A percentile compares a stretch with the other conserved stretches of the same genome.
These are phyloP conservation scores for Scleroderma citrinum DNA, from an alignment of 768 basidiomycete species.

Conservation along the genomic window DNA sequence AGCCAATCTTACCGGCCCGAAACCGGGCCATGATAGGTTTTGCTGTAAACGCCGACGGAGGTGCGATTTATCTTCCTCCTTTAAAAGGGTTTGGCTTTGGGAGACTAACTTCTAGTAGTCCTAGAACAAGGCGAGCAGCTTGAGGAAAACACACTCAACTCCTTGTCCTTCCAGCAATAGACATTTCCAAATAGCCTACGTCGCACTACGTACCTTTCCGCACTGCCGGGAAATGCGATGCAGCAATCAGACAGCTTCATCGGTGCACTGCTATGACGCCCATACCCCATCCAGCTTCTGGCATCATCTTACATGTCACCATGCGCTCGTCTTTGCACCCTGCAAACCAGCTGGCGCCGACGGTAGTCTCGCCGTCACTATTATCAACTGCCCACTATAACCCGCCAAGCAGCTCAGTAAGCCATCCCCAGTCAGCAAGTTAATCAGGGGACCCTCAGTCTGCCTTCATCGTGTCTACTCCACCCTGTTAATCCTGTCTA, in stretches of 20 bases:
- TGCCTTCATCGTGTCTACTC: conserved; percentile 20
- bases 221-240: conserved; percentile 65
- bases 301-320: neutral
- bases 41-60: too few relatives aligned
- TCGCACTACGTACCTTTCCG: conserved; percentile 38
- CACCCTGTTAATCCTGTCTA: conserved; percentile 11
- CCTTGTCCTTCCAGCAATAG: too few relatives aligned
- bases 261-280: conserved; percentile 40
- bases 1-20: too few relatives aligned
- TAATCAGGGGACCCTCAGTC: conserved; percentile 75
- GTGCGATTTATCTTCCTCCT: too few relatives aligned
- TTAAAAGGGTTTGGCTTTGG: too few relatives aligned
- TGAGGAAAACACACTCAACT: too few relatives aligned
- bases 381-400: conserved; percentile 95
- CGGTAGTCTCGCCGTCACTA: conserved; percentile 85
- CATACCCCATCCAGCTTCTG: conserved; percentile 5
- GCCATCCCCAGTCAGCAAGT: conserved; percentile 59
- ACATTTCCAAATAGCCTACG: neutral
- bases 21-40: too few relatives aligned
- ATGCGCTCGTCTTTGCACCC: neutral
- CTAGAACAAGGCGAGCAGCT: too few relatives aligned
- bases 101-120: too few relatives aligned
- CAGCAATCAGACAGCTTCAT: conserved; percentile 69
- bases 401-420: conserved; percentile 96
- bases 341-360: conserved; percentile 76